These are phyloP conservation scores for Saksenaea oblongispora DNA, from an alignment of 371 early-diverging fungal species.

Conservation along the genomic window DNA sequence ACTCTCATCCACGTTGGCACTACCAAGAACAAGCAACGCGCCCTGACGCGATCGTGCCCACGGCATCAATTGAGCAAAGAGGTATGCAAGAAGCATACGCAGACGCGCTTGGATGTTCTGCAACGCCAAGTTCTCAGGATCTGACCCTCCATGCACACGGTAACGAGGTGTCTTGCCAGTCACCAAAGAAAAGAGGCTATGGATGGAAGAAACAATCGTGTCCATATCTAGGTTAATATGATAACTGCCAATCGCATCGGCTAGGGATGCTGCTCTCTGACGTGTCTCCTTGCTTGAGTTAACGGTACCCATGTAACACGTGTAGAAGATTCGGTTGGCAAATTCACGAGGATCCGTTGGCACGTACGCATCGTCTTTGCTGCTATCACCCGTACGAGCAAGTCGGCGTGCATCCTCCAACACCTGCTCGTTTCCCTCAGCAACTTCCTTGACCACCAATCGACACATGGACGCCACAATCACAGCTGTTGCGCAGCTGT, in stretches of 20 bases:
- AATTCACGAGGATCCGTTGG: constrained; percentile 85
- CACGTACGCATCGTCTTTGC: constrained; percentile 54
- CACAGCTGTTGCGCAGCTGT: constrained; percentile 92
- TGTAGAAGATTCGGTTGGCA: constrained; percentile 85
- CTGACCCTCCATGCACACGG: constrained; percentile 85
- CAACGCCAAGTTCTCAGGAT: constrained; percentile 90
- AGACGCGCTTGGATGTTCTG: constrained; percentile 97
- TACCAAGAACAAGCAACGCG: constrained; percentile 90
- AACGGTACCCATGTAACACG: constrained; percentile 93
- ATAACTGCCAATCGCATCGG: constrained; percentile 86
- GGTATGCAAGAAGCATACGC: constrained; percentile 94
- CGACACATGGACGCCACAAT: constrained; percentile 96
- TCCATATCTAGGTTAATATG: constrained; percentile 92
- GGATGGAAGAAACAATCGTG: constrained; percentile 72
- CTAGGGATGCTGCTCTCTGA: constrained; percentile 76
- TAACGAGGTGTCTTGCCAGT: constrained; percentile 81
- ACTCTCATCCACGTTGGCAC: constrained; percentile 96
- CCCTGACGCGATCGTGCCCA: constrained; percentile 83
- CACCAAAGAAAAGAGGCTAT: constrained; percentile 75
- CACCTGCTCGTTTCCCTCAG: constrained; percentile 68
- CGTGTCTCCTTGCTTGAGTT: constrained; percentile 91
- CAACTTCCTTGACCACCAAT: constrained; percentile 74
- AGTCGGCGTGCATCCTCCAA: constrained; percentile 77
- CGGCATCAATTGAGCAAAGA: constrained; percentile 93
- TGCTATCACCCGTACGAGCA: constrained; percentile 44